Percentiles rank a stretch among this genome's conserved stretches.
Conservation (phyloP, 2,329 filamentous ascomycete genomes). For the Ceratocystis albifundus region DNA sequence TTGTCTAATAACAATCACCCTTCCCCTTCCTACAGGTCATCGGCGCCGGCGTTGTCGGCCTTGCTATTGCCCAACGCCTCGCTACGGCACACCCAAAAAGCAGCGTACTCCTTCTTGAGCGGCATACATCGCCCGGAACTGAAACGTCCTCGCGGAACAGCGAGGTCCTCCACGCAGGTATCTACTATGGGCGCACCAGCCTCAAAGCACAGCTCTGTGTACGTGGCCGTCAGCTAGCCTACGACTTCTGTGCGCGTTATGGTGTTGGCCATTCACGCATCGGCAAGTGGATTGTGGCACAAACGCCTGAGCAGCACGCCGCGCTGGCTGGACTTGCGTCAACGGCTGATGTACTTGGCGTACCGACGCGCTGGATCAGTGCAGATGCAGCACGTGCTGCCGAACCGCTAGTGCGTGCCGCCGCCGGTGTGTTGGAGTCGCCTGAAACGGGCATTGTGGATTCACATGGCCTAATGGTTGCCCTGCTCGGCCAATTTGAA, state of each 20-base stretch:
- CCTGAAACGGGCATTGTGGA: constrained; percentile 84
- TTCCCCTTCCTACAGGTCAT: constrained; percentile 36
- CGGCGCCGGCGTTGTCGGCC: constrained; percentile 58
- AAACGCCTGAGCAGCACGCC: constrained; percentile 58
- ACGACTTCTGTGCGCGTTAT: constrained; percentile 59
- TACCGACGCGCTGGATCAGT: constrained; percentile 62
- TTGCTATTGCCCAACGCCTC: constrained; percentile 65
- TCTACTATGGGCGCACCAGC: constrained; percentile 69
- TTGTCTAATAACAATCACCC: neutral
- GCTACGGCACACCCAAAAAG: constrained; percentile 46
- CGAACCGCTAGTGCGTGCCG: constrained; percentile 67
- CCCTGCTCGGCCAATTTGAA: constrained; percentile 64
- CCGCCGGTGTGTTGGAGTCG: constrained; percentile 66
- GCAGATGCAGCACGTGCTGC: constrained; percentile 47
- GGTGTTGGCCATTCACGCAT: constrained; percentile 60
- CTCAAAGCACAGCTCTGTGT: constrained; percentile 81
- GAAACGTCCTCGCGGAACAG: constrained; percentile 80
- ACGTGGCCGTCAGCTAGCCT: constrained; percentile 62
- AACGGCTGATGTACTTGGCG: constrained; percentile 34
- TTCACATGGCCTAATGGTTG: constrained; percentile 72
- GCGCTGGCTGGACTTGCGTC: constrained; percentile 44
- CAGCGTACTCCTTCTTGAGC: constrained; percentile 68
- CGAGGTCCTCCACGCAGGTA: constrained; percentile 90
- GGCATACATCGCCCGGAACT: constrained; percentile 61
- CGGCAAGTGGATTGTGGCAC: constrained; percentile 93